These are phyloP conservation scores for Saturnispora mendoncae DNA, from an alignment of 805 yeast genomes.

Conservation along the genomic window DNA sequence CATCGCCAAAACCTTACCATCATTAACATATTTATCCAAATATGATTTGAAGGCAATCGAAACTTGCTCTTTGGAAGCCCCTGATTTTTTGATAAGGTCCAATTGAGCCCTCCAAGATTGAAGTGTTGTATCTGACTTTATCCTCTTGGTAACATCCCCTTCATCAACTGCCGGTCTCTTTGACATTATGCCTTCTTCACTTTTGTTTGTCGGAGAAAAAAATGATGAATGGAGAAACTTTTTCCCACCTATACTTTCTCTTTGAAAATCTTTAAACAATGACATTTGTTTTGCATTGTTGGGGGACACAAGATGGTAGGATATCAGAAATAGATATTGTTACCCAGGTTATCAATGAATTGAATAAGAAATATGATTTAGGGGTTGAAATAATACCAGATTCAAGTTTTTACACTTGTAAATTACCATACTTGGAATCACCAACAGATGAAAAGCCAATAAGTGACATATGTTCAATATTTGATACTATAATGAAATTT, in stretches of 20 bases:
- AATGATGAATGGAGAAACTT: too few species aligned
- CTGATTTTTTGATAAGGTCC: slow-evolving; percentile 39
- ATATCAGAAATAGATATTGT: slow-evolving; percentile 3
- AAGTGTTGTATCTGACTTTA: slow-evolving; percentile 42
- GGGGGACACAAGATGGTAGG: slow-evolving; percentile 3
- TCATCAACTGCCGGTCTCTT: slow-evolving; percentile 18
- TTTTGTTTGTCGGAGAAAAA: too few species aligned
- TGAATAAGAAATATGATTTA: not conserved
- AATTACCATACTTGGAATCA: slow-evolving; percentile 8
- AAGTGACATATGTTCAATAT: slow-evolving; percentile 3
- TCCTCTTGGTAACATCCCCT: slow-evolving; percentile 41
- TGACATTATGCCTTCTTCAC: slow-evolving; percentile 16
- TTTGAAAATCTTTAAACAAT: too few species aligned
- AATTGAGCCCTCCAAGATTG: slow-evolving; percentile 35
- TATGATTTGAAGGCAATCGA: slow-evolving; percentile 51
- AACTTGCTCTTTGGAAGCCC: slow-evolving; percentile 36
- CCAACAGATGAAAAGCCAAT: not conserved
- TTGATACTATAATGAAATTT: not conserved
- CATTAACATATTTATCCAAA: slow-evolving; percentile 55
- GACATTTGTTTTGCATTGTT: slow-evolving; percentile 6
- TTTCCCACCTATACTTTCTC: too few species aligned
- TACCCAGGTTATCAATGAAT: not conserved
- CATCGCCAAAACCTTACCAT: slow-evolving; percentile 64
- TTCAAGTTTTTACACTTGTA: slow-evolving; percentile 6
- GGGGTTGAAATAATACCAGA: slow-evolving; percentile 8